phyloP scores from a whole-genome alignment of 73 alveolate species.

The Halteria grandinella region DNA sequence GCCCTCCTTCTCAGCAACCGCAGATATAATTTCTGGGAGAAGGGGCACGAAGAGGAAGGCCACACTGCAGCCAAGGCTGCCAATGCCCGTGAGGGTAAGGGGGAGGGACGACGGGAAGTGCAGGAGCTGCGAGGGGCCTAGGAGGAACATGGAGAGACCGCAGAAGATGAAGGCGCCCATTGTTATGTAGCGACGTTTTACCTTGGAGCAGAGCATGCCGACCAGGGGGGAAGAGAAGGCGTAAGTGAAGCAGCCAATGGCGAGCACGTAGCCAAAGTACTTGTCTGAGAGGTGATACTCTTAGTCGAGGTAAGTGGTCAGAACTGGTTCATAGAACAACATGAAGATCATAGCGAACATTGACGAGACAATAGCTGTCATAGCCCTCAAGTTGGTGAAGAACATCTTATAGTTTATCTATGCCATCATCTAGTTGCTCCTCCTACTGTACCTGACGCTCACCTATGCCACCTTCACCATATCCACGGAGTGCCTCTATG shows the following conservation, averaged over 20 bases:
- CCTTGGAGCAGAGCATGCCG: conserved; percentile 18
- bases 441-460: conserved; percentile 38
- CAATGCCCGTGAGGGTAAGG: conserved; percentile 33
- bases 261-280: background rate
- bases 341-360: conserved; percentile 50
- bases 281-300: conserved; percentile 7
- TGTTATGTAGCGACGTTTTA: conserved; percentile 31
- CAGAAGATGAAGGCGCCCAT: conserved; percentile 26
- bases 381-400: conserved; percentile 45
- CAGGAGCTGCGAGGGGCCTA: conserved; percentile 29
- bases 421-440: conserved; percentile 3
- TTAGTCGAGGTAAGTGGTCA: background rate
- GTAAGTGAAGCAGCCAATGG: conserved; percentile 46
- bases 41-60: conserved; percentile 41
- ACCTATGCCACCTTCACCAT: conserved; percentile 23
- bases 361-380: conserved; percentile 39
- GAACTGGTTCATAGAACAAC: conserved; percentile 48
- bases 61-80: conserved; percentile 14
- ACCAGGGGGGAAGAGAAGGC: conserved; percentile 43
- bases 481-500: conserved; percentile 17
- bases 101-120: conserved; percentile 21
- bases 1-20: conserved; percentile 44
- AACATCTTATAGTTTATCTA: conserved; percentile 7
- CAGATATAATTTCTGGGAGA: conserved; percentile 44
- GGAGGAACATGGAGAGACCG: conserved; percentile 25